Evolutionary conservation across 768 basidiomycete species (phyloP).

Genomic region (Pulveroboletus sp.): DNA sequence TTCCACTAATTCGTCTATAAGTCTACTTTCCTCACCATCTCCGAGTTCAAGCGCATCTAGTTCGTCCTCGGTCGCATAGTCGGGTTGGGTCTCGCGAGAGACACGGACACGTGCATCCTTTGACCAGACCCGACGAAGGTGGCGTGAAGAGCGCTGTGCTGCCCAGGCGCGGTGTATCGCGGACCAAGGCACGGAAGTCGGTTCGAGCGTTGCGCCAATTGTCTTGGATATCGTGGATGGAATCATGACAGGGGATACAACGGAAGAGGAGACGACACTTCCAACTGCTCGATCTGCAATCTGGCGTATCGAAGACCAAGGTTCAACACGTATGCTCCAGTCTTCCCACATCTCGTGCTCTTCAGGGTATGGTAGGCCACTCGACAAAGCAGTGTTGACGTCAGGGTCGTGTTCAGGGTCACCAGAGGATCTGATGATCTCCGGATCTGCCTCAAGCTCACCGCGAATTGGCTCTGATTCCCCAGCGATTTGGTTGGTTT

Average conservation of each 20-base stretch:
- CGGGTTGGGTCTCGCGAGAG: constrained; percentile 33
- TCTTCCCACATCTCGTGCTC: constrained; percentile 45
- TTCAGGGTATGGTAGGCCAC: constrained; percentile 13
- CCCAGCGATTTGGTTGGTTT: constrained; percentile 3
- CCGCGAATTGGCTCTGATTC: constrained; percentile 1
- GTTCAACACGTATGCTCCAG: constrained; percentile 67
- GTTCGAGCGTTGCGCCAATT: constrained; percentile 29
- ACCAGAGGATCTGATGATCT: constrained; percentile 11
- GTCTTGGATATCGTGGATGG: constrained; percentile 18
- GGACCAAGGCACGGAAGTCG: constrained; percentile 63
- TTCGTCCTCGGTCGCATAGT: constrained; percentile 31
- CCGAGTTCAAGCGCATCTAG: constrained; percentile 31
- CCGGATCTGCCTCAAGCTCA: constrained; percentile 18
- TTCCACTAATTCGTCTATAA: constrained; percentile 69
- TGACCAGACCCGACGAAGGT: constrained; percentile 57
- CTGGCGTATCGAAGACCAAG: constrained; percentile 64
- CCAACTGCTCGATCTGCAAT: constrained; percentile 78
- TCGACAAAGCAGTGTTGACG: neutral
- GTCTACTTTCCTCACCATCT: constrained; percentile 22
- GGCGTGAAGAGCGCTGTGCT: constrained; percentile 44
- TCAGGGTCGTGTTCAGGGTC: constrained; percentile 10
- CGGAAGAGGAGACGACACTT: constrained; percentile 42
- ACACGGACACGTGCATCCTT: constrained; percentile 42
- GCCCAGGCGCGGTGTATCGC: constrained; percentile 65
- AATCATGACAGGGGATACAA: constrained; percentile 7